Evolutionary conservation across 1,284 basidiomycete genomes (phyloP), one percentile per base, ranked within the genome.

Genomic region (Fomitopsis schrenkii): DNA sequence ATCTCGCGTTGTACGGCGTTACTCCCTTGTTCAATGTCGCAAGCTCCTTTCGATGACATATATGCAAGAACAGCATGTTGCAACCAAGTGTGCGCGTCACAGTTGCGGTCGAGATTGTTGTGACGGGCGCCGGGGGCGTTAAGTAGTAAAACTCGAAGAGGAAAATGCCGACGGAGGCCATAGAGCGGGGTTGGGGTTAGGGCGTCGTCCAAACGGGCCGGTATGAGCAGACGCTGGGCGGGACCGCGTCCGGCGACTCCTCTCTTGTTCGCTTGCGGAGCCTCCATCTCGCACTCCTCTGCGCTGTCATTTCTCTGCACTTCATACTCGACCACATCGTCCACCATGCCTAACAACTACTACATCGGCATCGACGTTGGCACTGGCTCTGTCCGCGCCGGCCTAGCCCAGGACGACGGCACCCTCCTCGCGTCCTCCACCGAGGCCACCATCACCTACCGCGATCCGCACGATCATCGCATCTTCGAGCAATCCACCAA

Each of bases 401-500:
- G 87, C 36, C 85, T 99, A 46, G 87, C 97, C 64, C 84, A 87
- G 64, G 70, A 77, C n/a, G 80, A 84, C 46, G 97, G 97, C 57
- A 84, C 82, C 53, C 84, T 97, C 63, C 77, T 92, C 59, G 91
- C 94, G 3, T 91, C 93, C 58, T 85, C 85, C 63, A 87, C 87
- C 52, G 86, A 93, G 71, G 83, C 88, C 42, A 98, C 91, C 3
- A 82, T 80, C 62, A 98, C 96, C 15, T 95, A 86, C 79, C 89
- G 95, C 66, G 91, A 94, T 77, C 82, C 87, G 2, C 74, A 83
- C 42, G 94, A 99, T 80, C 87, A 94, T 70, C 83, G 91, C 64
- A 95, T 99, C 78, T 99, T 97, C 72, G 97, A 99, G 77, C 95
- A 97, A 75, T 94, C 92, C 19, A 94, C 93, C 0, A 76, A 77